phyloP scores from a whole-genome alignment of 805 yeast genomes.

The Scheffersomyces stipitis region DNA sequence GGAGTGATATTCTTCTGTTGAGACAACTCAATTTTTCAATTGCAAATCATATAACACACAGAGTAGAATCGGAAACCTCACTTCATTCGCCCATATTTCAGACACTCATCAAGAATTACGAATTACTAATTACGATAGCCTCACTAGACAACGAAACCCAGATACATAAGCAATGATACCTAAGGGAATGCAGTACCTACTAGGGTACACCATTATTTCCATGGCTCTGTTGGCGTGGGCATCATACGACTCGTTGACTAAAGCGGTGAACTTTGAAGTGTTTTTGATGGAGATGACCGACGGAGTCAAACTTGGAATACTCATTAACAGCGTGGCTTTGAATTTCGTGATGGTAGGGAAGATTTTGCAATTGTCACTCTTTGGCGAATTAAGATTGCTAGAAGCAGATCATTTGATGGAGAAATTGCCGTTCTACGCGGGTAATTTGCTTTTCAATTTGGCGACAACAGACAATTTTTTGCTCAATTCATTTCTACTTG shows the following conservation, averaged over 20 bases:
- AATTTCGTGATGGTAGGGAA: constrained; percentile 29
- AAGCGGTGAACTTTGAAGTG: constrained; percentile 13
- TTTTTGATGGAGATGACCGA: constrained; percentile 30
- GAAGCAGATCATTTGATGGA: constrained; percentile 67
- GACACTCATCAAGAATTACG: too few relatives aligned
- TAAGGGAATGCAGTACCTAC: constrained; percentile 10
- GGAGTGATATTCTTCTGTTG: too few relatives aligned
- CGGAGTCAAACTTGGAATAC: constrained; percentile 26
- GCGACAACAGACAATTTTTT: constrained; percentile 62
- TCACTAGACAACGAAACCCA: too few relatives aligned
- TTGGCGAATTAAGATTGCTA: constrained; percentile 72
- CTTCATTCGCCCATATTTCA: too few relatives aligned
- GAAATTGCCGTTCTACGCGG: constrained; percentile 30
- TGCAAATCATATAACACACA: too few relatives aligned
- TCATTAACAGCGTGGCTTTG: constrained; percentile 25
- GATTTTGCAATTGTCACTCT: constrained; percentile 51
- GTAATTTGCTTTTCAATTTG: constrained; percentile 61
- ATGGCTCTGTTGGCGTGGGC: constrained; percentile 20
- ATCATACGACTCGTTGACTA: constrained; percentile 17
- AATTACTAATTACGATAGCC: too few relatives aligned
- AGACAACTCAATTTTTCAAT: too few relatives aligned
- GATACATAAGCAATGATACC: neutral
- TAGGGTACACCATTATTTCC: constrained; percentile 20
- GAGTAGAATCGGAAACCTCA: too few relatives aligned
- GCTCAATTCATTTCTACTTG: constrained; percentile 42